phyloP scores from a whole-genome alignment of 108 stramenopile species.

The Ochromonas danica region DNA sequence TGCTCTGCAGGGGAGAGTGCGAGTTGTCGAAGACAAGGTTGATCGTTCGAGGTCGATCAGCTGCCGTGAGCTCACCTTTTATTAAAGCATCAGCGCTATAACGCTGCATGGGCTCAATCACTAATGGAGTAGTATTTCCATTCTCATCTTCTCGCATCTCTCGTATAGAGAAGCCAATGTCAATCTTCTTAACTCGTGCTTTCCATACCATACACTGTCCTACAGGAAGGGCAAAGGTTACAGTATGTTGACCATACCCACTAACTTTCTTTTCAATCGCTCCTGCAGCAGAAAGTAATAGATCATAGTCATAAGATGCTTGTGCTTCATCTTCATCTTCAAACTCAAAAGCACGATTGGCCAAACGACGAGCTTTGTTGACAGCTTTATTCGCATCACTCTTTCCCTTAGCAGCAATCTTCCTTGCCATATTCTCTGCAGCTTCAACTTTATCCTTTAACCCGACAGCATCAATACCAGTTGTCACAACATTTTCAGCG shows the following conservation, averaged over 20 bases:
- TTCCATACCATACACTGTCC: background rate
- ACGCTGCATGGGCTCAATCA: background rate
- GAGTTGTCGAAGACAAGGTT: constrained; percentile 8
- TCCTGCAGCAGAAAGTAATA: constrained; percentile 18
- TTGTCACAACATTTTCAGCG: background rate
- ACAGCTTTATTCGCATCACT: background rate
- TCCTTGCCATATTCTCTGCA: background rate
- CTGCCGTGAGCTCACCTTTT: background rate
- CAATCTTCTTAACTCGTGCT: constrained; percentile 5
- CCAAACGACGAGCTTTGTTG: background rate
- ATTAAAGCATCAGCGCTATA: background rate
- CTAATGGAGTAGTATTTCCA: background rate
- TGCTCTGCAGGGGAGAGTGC: background rate
- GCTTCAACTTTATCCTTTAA: constrained; percentile 3
- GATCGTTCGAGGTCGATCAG: background rate
- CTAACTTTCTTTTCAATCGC: constrained; percentile 2
- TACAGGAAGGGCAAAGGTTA: background rate
- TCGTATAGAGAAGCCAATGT: background rate
- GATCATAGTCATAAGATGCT: constrained; percentile 4
- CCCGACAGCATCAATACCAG: background rate
- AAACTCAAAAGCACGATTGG: constrained; percentile 2
- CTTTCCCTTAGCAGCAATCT: background rate
- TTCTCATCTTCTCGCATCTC: background rate
- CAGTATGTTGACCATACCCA: background rate
- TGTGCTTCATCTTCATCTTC: background rate